These are phyloP conservation scores for Auricularia sp. DNA, from an alignment of 768 basidiomycete species.

Conservation along the genomic window DNA sequence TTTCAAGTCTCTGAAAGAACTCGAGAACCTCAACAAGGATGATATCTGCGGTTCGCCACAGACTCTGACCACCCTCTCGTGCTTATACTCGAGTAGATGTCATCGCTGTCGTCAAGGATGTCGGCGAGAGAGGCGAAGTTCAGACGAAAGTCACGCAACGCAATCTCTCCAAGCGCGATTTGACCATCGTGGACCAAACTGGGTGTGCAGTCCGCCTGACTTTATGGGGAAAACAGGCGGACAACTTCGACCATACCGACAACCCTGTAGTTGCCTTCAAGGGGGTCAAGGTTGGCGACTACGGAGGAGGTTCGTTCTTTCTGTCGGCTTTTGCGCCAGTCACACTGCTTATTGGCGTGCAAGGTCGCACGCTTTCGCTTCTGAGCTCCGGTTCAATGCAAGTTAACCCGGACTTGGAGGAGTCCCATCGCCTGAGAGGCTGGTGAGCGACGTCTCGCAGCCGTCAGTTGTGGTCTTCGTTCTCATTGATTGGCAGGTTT, in stretches of 20 bases:
- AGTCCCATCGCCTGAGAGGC: conserved; percentile 75
- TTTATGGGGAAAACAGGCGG: conserved; percentile 93
- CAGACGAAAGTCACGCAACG: conserved; percentile 64
- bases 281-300: conserved; percentile 88
- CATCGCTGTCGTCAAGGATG: conserved; percentile 76
- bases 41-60: conserved; percentile 59
- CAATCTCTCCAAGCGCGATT: conserved; percentile 81
- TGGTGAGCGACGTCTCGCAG: conserved; percentile 40
- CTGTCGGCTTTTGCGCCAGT: no score
- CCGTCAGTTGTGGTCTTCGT: not conserved
- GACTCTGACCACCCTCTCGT: not conserved
- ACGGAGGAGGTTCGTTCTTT: conserved; percentile 48
- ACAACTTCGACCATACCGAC: conserved; percentile 52
- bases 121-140: conserved; percentile 56
- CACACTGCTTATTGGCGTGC: not conserved
- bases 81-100: conserved; percentile 47
- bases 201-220: conserved; percentile 73
- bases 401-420: conserved; percentile 86
- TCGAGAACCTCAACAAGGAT: conserved; percentile 65
- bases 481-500: conserved; percentile 33
- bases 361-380: conserved; percentile 80
- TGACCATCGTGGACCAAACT: conserved; percentile 79
- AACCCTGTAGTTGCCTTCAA: conserved; percentile 84
- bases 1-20: conserved; percentile 54
- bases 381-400: conserved; percentile 69